Conservation (phyloP, 2,329 filamentous ascomycete genomes). For the Paraphoma chrysanthemicola region DNA sequence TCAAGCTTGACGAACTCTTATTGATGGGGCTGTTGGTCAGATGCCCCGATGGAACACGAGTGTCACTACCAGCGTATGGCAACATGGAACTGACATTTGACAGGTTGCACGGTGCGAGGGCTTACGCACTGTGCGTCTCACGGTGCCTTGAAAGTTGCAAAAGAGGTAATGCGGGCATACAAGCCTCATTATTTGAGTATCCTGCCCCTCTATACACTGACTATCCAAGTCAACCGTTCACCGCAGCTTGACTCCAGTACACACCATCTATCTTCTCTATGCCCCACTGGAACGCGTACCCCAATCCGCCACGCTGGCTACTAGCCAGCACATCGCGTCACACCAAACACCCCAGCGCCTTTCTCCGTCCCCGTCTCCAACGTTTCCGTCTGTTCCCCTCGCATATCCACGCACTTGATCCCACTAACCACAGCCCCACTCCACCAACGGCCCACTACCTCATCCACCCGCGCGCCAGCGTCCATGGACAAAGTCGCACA, state of each 20-base stretch:
- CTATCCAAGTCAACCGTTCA: not conserved
- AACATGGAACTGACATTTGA: conserved; percentile 31
- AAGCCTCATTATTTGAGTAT: conserved; percentile 4
- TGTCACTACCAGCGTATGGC: conserved; percentile 11
- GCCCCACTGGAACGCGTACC: not conserved
- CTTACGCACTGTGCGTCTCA: not conserved
- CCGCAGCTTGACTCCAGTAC: not conserved
- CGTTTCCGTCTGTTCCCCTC: not conserved
- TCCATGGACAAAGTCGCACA: not conserved
- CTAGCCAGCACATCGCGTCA: conserved; percentile 1
- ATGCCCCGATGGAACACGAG: conserved; percentile 15
- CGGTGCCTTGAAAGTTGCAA: not conserved
- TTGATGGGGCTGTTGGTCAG: conserved; percentile 11
- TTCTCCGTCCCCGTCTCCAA: not conserved
- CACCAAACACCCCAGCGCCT: not conserved
- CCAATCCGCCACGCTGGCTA: not conserved
- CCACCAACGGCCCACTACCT: not conserved
- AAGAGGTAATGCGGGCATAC: not conserved
- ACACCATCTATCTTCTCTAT: not conserved
- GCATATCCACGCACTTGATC: too few species aligned
- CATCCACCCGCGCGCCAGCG: not conserved
- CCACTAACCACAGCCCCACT: not conserved
- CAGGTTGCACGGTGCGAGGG: conserved; percentile 32
- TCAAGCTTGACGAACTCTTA: conserved; percentile 6
- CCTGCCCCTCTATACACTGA: not conserved